A percentile compares a stretch with the other conserved stretches of the same genome.
Evolutionary conservation across 2,329 filamentous ascomycete genomes (phyloP).

Genomic region (Paecilomyces fulvus): DNA sequence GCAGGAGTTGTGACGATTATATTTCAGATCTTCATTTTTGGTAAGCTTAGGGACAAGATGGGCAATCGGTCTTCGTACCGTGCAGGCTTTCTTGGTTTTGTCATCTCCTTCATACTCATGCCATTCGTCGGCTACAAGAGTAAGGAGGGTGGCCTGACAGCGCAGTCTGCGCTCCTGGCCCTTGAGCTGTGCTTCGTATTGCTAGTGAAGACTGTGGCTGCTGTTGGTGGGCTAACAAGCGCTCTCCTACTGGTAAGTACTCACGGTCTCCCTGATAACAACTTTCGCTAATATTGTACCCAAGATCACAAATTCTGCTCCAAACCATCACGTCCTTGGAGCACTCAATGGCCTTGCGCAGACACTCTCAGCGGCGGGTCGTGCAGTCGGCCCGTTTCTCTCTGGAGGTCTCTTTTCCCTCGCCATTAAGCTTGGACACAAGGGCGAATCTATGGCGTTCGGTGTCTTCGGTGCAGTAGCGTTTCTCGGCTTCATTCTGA

Average conservation of each 20-base stretch:
- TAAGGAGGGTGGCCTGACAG: slow-evolving; percentile 47
- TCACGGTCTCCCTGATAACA: neutral
- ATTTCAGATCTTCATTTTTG: slow-evolving; percentile 83
- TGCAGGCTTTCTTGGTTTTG: slow-evolving; percentile 67
- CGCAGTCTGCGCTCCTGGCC: slow-evolving; percentile 64
- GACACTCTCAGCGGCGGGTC: slow-evolving; percentile 81
- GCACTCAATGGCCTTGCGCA: slow-evolving; percentile 91
- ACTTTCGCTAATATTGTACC: neutral
- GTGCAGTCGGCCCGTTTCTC: slow-evolving; percentile 79
- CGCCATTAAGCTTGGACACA: slow-evolving; percentile 62
- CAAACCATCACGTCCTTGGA: slow-evolving; percentile 75
- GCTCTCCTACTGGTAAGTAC: slow-evolving; percentile 70
- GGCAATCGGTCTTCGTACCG: slow-evolving; percentile 84
- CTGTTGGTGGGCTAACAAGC: slow-evolving; percentile 82
- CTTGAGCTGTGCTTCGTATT: slow-evolving; percentile 71
- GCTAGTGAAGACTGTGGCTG: slow-evolving; percentile 80
- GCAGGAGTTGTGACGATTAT: slow-evolving; percentile 78
- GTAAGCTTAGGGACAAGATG: slow-evolving; percentile 64
- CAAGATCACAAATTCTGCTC: slow-evolving; percentile 87
- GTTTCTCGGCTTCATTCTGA: slow-evolving; percentile 69
- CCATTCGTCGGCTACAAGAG: slow-evolving; percentile 79
- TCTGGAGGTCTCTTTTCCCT: slow-evolving; percentile 81
- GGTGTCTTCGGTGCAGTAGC: slow-evolving; percentile 78
- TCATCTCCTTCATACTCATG: slow-evolving; percentile 75
- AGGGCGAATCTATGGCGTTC: slow-evolving; percentile 79